phyloP scores from a whole-genome alignment of 176 grass and related monocot genomes.

The Otatea glauca region DNA sequence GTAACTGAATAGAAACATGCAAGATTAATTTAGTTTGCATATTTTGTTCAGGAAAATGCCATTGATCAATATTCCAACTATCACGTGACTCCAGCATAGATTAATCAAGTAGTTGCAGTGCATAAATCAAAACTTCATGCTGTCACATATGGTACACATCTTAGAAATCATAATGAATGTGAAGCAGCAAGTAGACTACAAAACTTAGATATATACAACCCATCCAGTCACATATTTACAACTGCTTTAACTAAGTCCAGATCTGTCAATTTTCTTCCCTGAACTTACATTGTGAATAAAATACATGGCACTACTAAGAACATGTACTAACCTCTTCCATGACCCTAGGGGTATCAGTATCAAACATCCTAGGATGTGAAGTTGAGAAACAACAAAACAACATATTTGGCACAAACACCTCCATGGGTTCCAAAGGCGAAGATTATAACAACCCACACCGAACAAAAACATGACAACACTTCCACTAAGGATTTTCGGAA shows the following conservation, averaged over 20 bases:
- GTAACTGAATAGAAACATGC: neutral
- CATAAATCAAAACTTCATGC: neutral
- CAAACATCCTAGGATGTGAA: neutral
- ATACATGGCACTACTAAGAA: neutral
- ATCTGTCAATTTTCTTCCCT: neutral
- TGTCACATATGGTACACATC: neutral
- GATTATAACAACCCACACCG: neutral
- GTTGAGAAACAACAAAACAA: conserved; percentile 2
- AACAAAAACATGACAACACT: conserved; percentile 7
- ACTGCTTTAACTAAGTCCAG: neutral
- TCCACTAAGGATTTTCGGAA: neutral
- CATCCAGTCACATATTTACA: neutral
- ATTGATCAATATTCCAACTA: conserved; percentile 16
- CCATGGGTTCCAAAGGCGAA: neutral
- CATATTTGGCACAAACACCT: neutral
- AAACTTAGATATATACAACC: neutral
- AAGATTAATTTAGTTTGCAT: conserved; percentile 15
- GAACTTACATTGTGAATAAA: neutral
- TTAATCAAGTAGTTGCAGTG: neutral
- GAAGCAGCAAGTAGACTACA: neutral
- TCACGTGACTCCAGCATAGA: neutral
- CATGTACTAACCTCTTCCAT: neutral
- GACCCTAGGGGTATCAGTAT: neutral
- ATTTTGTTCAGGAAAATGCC: neutral
- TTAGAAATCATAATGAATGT: neutral